Conservation (phyloP, 2,329 filamentous ascomycete genomes). For the Apiospora aurea region DNA sequence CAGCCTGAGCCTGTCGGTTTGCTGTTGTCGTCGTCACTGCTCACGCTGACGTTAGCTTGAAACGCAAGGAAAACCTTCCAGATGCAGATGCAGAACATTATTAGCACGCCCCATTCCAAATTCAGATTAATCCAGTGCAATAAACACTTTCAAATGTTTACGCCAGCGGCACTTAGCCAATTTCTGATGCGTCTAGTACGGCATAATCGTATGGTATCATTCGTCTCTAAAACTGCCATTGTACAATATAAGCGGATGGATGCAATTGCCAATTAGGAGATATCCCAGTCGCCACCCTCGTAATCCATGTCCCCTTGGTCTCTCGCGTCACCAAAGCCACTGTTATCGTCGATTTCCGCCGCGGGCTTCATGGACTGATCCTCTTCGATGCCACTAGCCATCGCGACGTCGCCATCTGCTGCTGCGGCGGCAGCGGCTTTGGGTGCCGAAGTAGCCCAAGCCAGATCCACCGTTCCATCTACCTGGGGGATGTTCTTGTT, state of each 20-base stretch:
- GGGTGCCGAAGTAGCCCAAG: constrained; percentile 60
- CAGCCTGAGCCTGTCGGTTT: too few species aligned
- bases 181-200: too few species aligned
- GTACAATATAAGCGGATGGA: background rate
- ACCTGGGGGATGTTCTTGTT: constrained; percentile 67
- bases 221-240: background rate
- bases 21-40: too few species aligned
- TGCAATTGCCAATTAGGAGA: constrained; percentile 27
- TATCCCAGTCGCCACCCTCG: constrained; percentile 39
- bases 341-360: constrained; percentile 30
- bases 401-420: constrained; percentile 33
- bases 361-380: constrained; percentile 33
- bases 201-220: background rate
- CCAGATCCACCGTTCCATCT: constrained; percentile 66
- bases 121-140: too few species aligned
- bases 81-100: too few species aligned
- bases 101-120: too few species aligned
- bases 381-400: constrained; percentile 34
- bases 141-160: too few species aligned
- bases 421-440: constrained; percentile 32
- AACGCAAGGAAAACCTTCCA: too few species aligned
- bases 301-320: constrained; percentile 45
- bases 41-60: too few species aligned
- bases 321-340: constrained; percentile 30
- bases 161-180: too few species aligned